Evolutionary conservation across 208 protist species (phyloP).

Genomic region (Crithidia expoeki): DNA sequence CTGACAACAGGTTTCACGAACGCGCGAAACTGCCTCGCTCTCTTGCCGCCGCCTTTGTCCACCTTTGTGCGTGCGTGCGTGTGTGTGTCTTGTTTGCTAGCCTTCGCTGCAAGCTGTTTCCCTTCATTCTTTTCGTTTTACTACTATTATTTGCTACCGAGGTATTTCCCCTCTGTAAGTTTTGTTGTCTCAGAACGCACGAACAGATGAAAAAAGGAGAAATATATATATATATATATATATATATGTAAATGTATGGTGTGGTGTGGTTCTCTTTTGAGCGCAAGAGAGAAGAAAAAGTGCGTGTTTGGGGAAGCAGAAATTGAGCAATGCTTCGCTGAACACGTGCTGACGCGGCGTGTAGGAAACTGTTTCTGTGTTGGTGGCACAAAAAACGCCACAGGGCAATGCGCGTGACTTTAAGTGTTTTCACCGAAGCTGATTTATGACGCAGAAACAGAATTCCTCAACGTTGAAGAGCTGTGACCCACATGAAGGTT

Average conservation of each 20-base stretch:
- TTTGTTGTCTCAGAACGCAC: background rate
- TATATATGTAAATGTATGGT: background rate
- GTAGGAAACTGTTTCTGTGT: background rate
- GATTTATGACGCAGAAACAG: too few species aligned
- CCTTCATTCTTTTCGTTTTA: background rate
- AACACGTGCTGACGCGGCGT: too few species aligned
- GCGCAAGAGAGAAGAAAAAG: background rate
- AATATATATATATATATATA: too few species aligned
- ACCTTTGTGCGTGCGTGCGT: conserved; percentile 24
- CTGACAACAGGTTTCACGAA: too few species aligned
- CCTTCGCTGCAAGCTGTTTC: background rate
- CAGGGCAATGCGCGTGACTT: too few species aligned
- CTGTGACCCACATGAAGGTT: too few species aligned
- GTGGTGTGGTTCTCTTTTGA: too few species aligned
- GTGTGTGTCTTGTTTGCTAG: background rate
- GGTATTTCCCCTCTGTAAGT: conserved; percentile 1
- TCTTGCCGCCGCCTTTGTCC: background rate
- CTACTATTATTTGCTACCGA: conserved; percentile 12
- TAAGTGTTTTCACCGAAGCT: too few species aligned
- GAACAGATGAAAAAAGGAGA: background rate
- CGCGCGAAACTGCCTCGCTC: too few species aligned
- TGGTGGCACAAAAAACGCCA: too few species aligned
- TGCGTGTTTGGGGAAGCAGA: background rate
- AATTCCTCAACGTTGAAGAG: too few species aligned
- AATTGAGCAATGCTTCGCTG: too few species aligned